Evolutionary conservation across 164 flowering plant genomes (phyloP), one percentile per base, ranked within the genome.

Genomic region (Buxus sempervirens): DNA sequence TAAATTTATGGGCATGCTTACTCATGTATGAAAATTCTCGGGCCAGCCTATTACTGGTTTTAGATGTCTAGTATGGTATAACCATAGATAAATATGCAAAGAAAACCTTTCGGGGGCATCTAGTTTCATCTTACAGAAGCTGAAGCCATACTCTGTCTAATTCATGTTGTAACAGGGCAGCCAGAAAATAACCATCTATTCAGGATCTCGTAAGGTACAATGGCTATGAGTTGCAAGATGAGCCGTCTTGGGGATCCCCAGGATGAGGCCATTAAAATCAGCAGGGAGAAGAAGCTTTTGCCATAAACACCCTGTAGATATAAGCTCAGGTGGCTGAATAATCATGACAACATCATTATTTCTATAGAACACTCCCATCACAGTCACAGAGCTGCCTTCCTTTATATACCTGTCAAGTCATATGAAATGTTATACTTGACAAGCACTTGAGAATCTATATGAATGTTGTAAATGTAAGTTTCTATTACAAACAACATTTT

Each of bases 281-380:
- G 70, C 79, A 3, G 88, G 88, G 51, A 88, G 81, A 63, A 85
- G 81, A 54, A 84, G 65, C 63, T 71, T 78, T 68, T 60, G 60
- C 88, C 90, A 88, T 38, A 79, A 66, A 62, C 85, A 86, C 38
- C 89, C 92, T 1, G 85, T 84, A n/a, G 85, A 84, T 54, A 81
- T 45, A 42, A 81, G 67, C 53, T 84, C 82, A 15, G 84, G 84
- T 51, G 89, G 88, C 61, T 83, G 80, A 76, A 83, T 77, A 60
- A 88, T 88, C 82, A 57, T 78, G 38, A 76, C 14, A n/a, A 63
- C 71, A 56, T 77, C 82, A 19, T 82, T 66, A 68, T 72, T 63
- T 68, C 67, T 83, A 6, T 66, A 71, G 74, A 88, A 67, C 70
- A 83, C 73, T 65, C 90, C 90, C 32, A 84, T 56, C 28, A 86